These are phyloP conservation scores for Arabidopsis lyrata DNA, from an alignment of 441 rosid genomes.

Conservation along the genomic window DNA sequence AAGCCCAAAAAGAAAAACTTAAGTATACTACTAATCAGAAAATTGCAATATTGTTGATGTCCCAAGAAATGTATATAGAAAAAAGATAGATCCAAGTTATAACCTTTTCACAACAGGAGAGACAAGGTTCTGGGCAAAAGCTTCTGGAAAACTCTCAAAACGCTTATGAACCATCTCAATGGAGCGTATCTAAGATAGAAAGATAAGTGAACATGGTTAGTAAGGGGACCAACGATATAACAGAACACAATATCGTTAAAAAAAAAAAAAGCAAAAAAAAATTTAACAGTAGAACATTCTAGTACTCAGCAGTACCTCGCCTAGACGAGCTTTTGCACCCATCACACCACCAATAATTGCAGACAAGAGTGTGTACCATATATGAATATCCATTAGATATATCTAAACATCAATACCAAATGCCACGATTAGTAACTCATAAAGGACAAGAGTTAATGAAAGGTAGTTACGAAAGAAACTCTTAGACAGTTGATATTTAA, in stretches of 20 bases:
- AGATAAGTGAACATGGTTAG: conserved; percentile 23
- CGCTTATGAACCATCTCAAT: conserved; percentile 99
- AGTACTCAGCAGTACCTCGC: conserved; percentile 71
- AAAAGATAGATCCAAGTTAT: conserved; percentile 16
- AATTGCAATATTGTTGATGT: not conserved
- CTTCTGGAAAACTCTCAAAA: conserved; percentile 98
- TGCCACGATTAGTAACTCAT: conserved; percentile 25
- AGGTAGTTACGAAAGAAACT: conserved; percentile 25
- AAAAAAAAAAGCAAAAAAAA: not conserved
- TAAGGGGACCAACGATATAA: conserved; percentile 22
- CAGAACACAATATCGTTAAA: not conserved
- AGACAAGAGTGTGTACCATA: conserved; percentile 94
- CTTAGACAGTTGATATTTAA: conserved; percentile 3
- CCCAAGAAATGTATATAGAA: not conserved
- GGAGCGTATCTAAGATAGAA: conserved; percentile 75
- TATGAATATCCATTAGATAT: conserved; percentile 96
- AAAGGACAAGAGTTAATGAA: conserved; percentile 1
- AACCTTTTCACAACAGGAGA: conserved; percentile 74
- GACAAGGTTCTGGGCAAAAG: conserved; percentile 88
- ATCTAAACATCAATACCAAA: conserved; percentile 56
- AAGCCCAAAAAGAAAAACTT: conserved; percentile 26
- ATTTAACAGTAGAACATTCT: conserved; percentile 13
- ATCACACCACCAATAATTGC: conserved; percentile 98
- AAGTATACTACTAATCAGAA: not conserved
- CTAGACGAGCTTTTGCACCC: conserved; percentile 98